A percentile compares a stretch with the other conserved stretches of the same genome.
These are phyloP conservation scores for Xylaria sp. DNA, from an alignment of 495 filamentous ascomycete species.

Conservation along the genomic window DNA sequence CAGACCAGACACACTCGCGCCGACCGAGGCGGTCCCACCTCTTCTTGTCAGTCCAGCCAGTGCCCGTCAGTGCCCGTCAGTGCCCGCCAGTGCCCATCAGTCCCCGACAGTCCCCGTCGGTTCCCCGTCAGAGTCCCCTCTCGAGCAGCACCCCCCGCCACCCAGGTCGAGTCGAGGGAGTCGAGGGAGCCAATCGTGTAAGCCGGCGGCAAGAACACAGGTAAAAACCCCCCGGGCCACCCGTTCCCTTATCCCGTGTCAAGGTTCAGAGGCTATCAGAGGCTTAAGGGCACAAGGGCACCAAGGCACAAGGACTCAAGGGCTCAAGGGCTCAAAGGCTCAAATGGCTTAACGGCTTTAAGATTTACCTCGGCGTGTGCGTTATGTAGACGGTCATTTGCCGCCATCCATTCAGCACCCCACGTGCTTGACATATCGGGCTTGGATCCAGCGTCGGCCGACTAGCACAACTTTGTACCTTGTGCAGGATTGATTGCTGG, in stretches of 20 bases:
- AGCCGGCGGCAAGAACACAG: not conserved
- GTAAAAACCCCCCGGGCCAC: not conserved
- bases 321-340: too few species aligned
- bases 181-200: not conserved
- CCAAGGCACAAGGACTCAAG: too few species aligned
- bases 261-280: conserved; percentile 5
- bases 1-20: not conserved
- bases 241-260: not conserved
- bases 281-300: too few species aligned
- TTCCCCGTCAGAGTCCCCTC: too few species aligned
- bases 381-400: conserved; percentile 30
- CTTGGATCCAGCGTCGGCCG: not conserved
- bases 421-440: conserved; percentile 32
- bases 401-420: conserved; percentile 44
- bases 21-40: conserved; percentile 12
- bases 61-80: too few species aligned
- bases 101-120: too few species aligned
- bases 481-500: too few species aligned
- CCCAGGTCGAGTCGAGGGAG: not conserved
- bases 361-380: conserved; percentile 8
- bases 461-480: conserved; percentile 16
- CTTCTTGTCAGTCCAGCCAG: not conserved
- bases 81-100: too few species aligned
- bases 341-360: too few species aligned
- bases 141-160: not conserved